Conservation (phyloP, 495 filamentous ascomycete species). For the Xylaria curta region DNA sequence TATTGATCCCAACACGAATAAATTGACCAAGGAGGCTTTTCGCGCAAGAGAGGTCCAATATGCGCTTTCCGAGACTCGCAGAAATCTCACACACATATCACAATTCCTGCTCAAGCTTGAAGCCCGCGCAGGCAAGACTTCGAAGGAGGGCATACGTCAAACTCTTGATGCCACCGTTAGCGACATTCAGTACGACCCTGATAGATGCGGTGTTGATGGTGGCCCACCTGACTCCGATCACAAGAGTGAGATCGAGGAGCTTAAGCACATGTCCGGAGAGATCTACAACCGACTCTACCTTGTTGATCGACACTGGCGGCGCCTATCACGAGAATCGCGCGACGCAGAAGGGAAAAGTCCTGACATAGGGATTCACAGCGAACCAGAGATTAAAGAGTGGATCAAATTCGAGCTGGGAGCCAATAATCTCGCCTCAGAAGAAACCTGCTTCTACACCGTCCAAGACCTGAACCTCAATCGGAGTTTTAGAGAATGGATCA, state of each 20-base stretch:
- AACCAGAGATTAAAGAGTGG: conserved; percentile 27
- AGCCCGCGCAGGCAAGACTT: conserved; percentile 35
- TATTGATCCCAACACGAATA: conserved; percentile 12
- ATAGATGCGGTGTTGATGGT: background rate
- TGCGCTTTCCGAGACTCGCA: conserved; percentile 27
- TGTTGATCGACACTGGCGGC: conserved; percentile 34
- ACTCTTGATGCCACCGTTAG: conserved; percentile 38
- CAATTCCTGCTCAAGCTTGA: conserved; percentile 40
- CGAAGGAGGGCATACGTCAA: conserved; percentile 36
- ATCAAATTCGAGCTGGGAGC: conserved; percentile 27
- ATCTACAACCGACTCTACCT: conserved; percentile 35
- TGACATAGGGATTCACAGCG: conserved; percentile 28
- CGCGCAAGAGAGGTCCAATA: conserved; percentile 29
- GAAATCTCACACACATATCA: conserved; percentile 34
- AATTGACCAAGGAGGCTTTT: conserved; percentile 26
- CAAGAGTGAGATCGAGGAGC: conserved; percentile 31
- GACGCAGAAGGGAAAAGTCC: conserved; percentile 19
- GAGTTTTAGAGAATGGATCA: conserved; percentile 33
- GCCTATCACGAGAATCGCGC: conserved; percentile 6
- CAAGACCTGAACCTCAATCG: conserved; percentile 23
- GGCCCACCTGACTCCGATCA: background rate
- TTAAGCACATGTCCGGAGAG: conserved; percentile 31
- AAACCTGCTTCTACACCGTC: conserved; percentile 34
- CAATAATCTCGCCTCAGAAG: conserved; percentile 20
- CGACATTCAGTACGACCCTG: conserved; percentile 17